Percentiles rank a stretch among this genome's conserved stretches.
Conservation (phyloP, 495 filamentous ascomycete genomes). For the Aspergillus hancockii region DNA sequence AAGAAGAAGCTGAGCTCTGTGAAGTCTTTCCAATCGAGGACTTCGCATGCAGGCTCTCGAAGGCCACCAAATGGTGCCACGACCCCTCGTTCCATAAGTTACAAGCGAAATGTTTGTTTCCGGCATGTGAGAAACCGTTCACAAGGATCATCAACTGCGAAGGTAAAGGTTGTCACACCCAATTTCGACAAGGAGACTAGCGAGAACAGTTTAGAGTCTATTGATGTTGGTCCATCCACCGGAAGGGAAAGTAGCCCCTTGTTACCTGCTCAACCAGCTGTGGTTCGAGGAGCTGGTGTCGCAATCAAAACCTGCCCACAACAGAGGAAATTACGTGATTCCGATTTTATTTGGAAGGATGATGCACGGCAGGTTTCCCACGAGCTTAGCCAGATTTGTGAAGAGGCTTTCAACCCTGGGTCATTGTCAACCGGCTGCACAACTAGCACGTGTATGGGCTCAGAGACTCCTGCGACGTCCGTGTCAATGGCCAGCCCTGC, state of each 20-base stretch:
- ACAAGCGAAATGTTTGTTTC: constrained; percentile 83
- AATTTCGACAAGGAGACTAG: constrained; percentile 29
- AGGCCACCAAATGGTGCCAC: constrained; percentile 52
- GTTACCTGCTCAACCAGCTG: constrained; percentile 42
- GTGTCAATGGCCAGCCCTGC: constrained; percentile 41
- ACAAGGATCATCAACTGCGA: constrained; percentile 34
- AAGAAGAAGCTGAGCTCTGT: constrained; percentile 40
- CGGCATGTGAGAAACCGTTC: constrained; percentile 54
- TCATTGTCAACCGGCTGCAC: constrained; percentile 54
- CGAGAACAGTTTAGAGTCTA: constrained; percentile 30
- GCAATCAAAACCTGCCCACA: constrained; percentile 30
- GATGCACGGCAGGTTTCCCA: constrained; percentile 66
- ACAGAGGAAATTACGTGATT: constrained; percentile 42
- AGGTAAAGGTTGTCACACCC: constrained; percentile 18
- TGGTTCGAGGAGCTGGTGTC: constrained; percentile 35
- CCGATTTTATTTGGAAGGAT: constrained; percentile 55
- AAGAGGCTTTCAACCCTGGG: constrained; percentile 80
- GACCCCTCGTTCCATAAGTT: constrained; percentile 57
- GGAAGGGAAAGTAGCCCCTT: constrained; percentile 35
- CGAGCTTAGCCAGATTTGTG: constrained; percentile 67
- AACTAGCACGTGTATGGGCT: constrained; percentile 41
- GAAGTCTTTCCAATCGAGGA: constrained; percentile 41
- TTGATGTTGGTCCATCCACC: constrained; percentile 21
- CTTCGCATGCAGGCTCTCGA: constrained; percentile 56
- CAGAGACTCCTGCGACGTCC: constrained; percentile 56